Percentiles rank a stretch among this genome's conserved stretches.
Conservation (phyloP, 2,329 filamentous ascomycete species). For the Ophiostoma perfectum region DNA sequence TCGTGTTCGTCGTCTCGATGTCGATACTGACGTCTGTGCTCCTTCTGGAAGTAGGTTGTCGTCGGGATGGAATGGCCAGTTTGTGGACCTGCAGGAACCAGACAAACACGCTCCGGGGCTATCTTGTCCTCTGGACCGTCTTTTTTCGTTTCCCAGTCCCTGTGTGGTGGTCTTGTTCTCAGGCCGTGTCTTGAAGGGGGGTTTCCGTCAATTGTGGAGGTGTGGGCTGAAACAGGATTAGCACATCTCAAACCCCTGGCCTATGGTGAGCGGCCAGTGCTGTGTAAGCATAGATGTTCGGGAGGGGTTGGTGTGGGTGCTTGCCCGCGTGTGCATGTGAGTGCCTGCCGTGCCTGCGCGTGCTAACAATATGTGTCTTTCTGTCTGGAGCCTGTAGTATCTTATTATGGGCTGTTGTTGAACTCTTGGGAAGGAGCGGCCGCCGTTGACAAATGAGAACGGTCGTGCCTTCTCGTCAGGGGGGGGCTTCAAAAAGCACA, state of each 20-base stretch:
- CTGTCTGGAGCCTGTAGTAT: background rate
- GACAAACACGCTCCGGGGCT: background rate
- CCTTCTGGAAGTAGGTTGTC: background rate
- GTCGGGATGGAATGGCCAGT: background rate
- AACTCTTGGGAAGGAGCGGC: background rate
- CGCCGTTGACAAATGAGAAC: background rate
- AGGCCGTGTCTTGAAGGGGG: background rate
- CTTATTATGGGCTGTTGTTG: background rate
- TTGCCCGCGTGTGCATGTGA: constrained; percentile 3
- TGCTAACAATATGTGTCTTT: background rate
- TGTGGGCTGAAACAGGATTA: constrained; percentile 28
- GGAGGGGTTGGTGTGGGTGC: background rate
- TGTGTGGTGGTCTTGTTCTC: background rate
- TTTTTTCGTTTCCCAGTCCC: background rate
- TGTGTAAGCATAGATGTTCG: background rate
- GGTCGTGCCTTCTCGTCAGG: constrained; percentile 1
- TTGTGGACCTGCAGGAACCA: constrained; percentile 14
- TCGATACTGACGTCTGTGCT: background rate
- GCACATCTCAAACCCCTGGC: constrained; percentile 24
- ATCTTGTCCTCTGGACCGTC: background rate
- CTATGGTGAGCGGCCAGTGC: background rate
- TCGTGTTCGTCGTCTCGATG: background rate
- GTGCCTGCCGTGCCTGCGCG: background rate
- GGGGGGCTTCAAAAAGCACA: background rate
- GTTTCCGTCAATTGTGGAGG: constrained; percentile 16